phyloP scores from a whole-genome alignment of 805 yeast species.

The Teunomyces funiuensis region DNA sequence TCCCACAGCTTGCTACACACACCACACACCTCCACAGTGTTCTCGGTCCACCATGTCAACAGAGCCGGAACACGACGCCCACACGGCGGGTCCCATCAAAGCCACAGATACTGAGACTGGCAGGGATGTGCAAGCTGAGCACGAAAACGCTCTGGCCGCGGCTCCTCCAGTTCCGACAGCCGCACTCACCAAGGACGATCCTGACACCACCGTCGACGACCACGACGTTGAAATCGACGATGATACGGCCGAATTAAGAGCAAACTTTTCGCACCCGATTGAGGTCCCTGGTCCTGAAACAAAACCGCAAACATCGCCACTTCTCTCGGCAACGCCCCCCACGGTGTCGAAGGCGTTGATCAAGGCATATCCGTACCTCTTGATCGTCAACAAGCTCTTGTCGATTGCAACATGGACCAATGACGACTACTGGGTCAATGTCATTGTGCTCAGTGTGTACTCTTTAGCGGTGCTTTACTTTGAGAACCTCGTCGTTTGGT shows the following conservation, averaged over 20 bases:
- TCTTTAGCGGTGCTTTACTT: constrained; percentile 69
- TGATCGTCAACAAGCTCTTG: constrained; percentile 66
- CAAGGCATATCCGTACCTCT: constrained; percentile 80
- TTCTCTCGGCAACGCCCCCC: constrained; percentile 87
- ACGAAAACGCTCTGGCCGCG: not conserved
- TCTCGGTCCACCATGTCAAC: not conserved
- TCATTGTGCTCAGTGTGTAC: constrained; percentile 57
- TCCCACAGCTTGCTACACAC: too few relatives aligned
- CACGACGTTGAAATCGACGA: constrained; percentile 9
- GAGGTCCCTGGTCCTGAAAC: constrained; percentile 6
- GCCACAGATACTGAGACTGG: not conserved
- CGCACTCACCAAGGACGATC: not conserved
- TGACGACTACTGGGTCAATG: constrained; percentile 75
- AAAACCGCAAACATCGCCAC: constrained; percentile 66
- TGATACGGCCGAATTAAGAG: constrained; percentile 12
- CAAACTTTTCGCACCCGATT: constrained; percentile 11
- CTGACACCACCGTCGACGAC: constrained; percentile 2
- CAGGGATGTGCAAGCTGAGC: not conserved
- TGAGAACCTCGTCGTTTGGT: constrained; percentile 72
- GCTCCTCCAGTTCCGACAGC: not conserved
- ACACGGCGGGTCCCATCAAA: not conserved
- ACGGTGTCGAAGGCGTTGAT: constrained; percentile 81
- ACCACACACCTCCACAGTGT: not conserved
- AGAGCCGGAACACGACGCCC: constrained; percentile 1
- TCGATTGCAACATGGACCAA: constrained; percentile 89